Evolutionary conservation across 768 basidiomycete genomes (phyloP), one percentile per base, ranked within the genome.

Genomic region (Podaxis sp.): DNA sequence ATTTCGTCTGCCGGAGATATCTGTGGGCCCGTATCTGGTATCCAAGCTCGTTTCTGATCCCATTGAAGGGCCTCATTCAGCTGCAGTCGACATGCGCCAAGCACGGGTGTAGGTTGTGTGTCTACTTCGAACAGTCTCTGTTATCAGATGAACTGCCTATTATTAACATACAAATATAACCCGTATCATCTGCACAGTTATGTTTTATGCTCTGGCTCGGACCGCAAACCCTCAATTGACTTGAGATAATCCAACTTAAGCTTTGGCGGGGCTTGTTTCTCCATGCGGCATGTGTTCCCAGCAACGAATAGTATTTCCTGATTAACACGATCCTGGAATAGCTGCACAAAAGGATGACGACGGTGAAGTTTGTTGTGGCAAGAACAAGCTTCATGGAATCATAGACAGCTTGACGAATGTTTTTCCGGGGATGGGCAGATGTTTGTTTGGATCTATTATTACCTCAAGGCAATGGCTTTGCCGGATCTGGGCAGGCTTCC

Each of bases 401-500:
- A 52, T 40, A 11, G 42, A 55, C 53, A 13, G 33, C 26, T 26
- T 19, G 44, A 22, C n/a, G 19, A 19, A 51, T 59, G 58, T 60
- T 61, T 52, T 57, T 33, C 48, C n/a, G 26, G 2, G 26, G 33
- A 36, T 7, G 26, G 3, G 19, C 17, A 33, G 46, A n/a, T 6
- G 13, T 26, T 53, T 67, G 59, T 70, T 72, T 72, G 65, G 42
- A 30, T 5, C 40, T 70, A 59, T 72, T 70, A 64, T 63, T 49
- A 59, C 46, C 49, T 13, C 61, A 57, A 26, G 62, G 48, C 64
- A 58, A 57, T 52, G 44, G 42, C 52, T 33, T 61, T n/a, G n/a
- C 36, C 38, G 12, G 28, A 13, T 17, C 44, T 46, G 7, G 44
- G 9, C n/a, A 11, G 26, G 40, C 40, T 52, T 54, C 42, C 28